A percentile compares a stretch with the other conserved stretches of the same genome.
Evolutionary conservation across 768 basidiomycete species (phyloP).

Genomic region (Pleurotus cornucopiae): DNA sequence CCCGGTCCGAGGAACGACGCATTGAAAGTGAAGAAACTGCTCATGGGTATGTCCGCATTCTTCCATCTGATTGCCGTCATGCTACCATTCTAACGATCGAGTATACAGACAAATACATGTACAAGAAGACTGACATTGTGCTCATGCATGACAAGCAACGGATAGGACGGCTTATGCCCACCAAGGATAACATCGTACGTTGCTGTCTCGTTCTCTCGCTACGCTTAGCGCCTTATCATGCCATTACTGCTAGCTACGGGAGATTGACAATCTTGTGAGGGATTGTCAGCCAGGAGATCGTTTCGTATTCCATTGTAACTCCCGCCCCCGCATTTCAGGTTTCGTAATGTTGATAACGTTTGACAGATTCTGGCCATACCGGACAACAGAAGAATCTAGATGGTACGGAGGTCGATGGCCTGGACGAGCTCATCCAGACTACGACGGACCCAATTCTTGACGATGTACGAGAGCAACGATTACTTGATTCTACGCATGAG

Average conservation of each 20-base stretch:
- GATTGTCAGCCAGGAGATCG: conserved; percentile 42
- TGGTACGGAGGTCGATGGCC: conserved; percentile 34
- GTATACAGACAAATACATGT: conserved; percentile 31
- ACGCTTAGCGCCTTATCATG: background rate
- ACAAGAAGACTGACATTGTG: conserved; percentile 32
- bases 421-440: conserved; percentile 32
- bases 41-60: conserved; percentile 27
- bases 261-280: conserved; percentile 39
- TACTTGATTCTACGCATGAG: too few species aligned
- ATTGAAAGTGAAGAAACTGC: conserved; percentile 24
- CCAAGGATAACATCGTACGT: conserved; percentile 40
- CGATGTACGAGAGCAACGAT: background rate
- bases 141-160: conserved; percentile 39
- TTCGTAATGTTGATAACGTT: background rate
- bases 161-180: conserved; percentile 30
- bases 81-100: conserved; percentile 7
- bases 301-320: conserved; percentile 57
- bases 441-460: background rate
- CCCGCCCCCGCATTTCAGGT: background rate
- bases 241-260: conserved; percentile 26
- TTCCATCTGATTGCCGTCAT: background rate
- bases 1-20: conserved; percentile 37
- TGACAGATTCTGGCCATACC: conserved; percentile 40
- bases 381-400: conserved; percentile 29
- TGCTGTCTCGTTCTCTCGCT: background rate